Base-by-base conservation (phyloP, 257 asterid genomes). In the Scutellaria galericulata region DNA sequence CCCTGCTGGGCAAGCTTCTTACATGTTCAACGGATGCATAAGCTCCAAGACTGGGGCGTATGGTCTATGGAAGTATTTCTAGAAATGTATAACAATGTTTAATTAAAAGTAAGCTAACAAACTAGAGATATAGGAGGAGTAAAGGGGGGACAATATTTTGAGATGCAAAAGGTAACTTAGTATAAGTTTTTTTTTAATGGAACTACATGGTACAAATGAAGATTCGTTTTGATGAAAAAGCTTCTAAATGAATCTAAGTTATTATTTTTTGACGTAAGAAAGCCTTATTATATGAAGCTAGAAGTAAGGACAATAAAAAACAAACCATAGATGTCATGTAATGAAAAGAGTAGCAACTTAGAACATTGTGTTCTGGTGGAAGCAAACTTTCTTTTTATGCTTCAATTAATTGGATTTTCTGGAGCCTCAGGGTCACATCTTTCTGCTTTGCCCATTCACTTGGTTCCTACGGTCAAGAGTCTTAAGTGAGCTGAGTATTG, bases 151-250 rank as follows among this genome's bases (percentile, higher is more conserved):
- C 39, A 60, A 37, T 9, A 7, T 7, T 37, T 9, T 73, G 20
- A 64, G 20, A 35, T 73, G 66, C 42, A 31, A 59, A 59, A 5
- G 62, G 6, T 12, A 50, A 66, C 46, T 48, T 77, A 42, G 22
- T 44, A 67, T 48, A 48, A 58, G 18, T 44, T 27, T 42, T 14
- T n/a, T 24, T 24, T 24, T 24, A 1, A 55, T 18, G 39, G 73
- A 31, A 31, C 37, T 31, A 11, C 40, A n/a, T 41, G 54, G 22
- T 14, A 37, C 44, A 14, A 64, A 54, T 41, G 45, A 73, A 52
- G 35, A 40, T 64, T 58, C 31, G 14, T 71, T 13, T 31, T 2
- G 37, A 31, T 44, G 46, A 13, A 61, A 51, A 60, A 6, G 60
- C 68, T 48, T 39, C 53, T 44, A 45, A 55, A 56, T 42, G 35